Evolutionary conservation across 2,329 filamentous ascomycete genomes (phyloP).

Genomic region (Alternaria burnsii): DNA sequence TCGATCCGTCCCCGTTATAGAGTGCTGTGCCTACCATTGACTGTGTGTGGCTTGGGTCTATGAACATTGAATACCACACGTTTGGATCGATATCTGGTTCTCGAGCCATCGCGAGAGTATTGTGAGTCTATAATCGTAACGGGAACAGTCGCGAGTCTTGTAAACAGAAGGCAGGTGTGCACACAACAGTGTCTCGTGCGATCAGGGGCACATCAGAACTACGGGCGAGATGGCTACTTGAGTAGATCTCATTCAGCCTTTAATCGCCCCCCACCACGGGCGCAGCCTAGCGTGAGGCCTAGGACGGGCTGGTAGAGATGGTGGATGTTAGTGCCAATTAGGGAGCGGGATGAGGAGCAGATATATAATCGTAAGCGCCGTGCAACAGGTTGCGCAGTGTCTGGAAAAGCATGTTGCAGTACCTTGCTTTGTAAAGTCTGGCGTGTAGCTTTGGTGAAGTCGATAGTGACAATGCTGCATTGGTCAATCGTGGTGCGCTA

Average conservation of each 20-base stretch:
- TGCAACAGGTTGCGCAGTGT: not conserved
- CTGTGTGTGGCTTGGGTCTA: not conserved
- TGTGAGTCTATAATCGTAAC: not conserved
- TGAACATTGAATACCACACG: slow-evolving; percentile 34
- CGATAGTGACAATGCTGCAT: not conserved
- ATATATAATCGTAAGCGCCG: not conserved
- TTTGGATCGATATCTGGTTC: slow-evolving; percentile 21
- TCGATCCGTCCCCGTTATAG: slow-evolving; percentile 10
- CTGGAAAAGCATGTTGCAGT: not conserved
- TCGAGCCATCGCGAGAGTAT: not conserved
- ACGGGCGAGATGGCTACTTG: not conserved
- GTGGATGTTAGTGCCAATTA: not conserved
- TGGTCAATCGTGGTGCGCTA: not conserved
- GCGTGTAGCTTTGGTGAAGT: not conserved
- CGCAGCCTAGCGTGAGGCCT: not conserved
- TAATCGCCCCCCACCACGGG: not conserved
- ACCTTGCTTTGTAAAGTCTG: not conserved
- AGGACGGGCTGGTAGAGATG: not conserved
- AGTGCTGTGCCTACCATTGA: slow-evolving; percentile 22
- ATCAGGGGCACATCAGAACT: not conserved
- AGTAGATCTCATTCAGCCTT: not conserved
- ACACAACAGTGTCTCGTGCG: not conserved
- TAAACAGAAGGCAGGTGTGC: not conserved
- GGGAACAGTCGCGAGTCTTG: not conserved
- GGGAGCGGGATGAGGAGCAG: not conserved